phyloP scores from a whole-genome alignment of 208 protist species.

The Acanthamoeba pearcei region DNA sequence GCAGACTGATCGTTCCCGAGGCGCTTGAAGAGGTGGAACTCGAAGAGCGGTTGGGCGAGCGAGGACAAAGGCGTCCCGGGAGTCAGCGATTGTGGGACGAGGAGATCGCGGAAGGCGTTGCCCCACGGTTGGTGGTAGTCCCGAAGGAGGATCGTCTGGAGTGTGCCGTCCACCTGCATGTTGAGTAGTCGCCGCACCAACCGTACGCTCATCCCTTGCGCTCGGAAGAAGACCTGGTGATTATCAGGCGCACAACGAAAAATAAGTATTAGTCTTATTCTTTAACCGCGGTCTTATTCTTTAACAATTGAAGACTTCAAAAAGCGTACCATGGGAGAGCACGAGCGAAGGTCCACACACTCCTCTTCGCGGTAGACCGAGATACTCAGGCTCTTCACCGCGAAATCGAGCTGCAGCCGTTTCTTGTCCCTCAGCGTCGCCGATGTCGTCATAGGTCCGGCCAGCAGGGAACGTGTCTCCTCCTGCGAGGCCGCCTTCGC shows the following conservation, averaged over 20 bases:
- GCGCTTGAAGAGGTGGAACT: not conserved
- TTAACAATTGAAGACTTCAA: not conserved
- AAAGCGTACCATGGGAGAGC: conserved; percentile 19
- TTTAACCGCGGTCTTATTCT: too few relatives aligned
- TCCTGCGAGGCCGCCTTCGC: not conserved
- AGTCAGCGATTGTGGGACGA: conserved; percentile 26
- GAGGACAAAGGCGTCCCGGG: not conserved
- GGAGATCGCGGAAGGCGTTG: conserved; percentile 33
- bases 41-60: not conserved
- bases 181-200: conserved; percentile 15
- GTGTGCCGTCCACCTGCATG: not conserved
- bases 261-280: not conserved
- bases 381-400: not conserved
- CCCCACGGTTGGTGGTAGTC: conserved; percentile 46
- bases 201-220: conserved; percentile 30
- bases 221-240: conserved; percentile 10
- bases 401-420: conserved; percentile 10
- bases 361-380: not conserved
- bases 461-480: not conserved
- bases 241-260: not conserved
- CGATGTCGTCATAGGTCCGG: not conserved
- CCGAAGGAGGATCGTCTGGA: conserved; percentile 19
- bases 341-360: not conserved
- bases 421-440: not conserved
- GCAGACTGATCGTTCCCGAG: not conserved